Evolutionary conservation across 83 land plant species (phyloP).

Genomic region (Diphasiastrum complanatum): DNA sequence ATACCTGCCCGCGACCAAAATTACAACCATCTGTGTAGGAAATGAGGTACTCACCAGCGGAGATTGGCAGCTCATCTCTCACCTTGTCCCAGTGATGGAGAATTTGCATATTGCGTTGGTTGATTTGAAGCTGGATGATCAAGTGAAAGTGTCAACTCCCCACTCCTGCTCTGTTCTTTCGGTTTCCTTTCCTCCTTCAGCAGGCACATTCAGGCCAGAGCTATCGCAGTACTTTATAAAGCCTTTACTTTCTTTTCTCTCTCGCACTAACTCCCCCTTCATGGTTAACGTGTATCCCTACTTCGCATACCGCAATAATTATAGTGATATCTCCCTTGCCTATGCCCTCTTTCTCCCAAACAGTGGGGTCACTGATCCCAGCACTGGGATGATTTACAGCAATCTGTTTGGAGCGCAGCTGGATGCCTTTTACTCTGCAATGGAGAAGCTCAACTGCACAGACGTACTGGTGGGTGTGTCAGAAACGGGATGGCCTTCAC

Average conservation of each 20-base stretch:
- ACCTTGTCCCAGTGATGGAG: constrained; percentile 28
- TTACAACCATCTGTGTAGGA: constrained; percentile 24
- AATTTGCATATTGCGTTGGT: constrained; percentile 18
- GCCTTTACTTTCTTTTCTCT: constrained; percentile 27
- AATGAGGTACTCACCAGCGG: constrained; percentile 30
- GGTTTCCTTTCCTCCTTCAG: constrained; percentile 28
- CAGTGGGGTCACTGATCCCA: constrained; percentile 14
- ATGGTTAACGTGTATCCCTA: constrained; percentile 31
- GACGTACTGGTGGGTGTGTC: constrained; percentile 21
- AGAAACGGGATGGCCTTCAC: constrained; percentile 38
- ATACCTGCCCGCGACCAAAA: constrained; percentile 18
- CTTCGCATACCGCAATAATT: constrained; percentile 24
- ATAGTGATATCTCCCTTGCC: constrained; percentile 7
- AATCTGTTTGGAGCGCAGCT: constrained; percentile 30
- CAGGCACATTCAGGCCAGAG: constrained; percentile 21
- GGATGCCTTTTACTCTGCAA: constrained; percentile 27
- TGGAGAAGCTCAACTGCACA: constrained; percentile 8
- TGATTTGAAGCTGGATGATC: constrained; percentile 5
- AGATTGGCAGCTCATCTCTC: constrained; percentile 8
- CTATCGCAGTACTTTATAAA: constrained; percentile 17
- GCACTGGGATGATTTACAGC: constrained; percentile 21
- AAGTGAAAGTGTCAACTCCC: constrained; percentile 28
- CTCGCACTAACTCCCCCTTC: constrained; percentile 19
- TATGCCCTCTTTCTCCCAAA: constrained; percentile 21
- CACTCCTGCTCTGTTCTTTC: constrained; percentile 29